A percentile compares a stretch with the other conserved stretches of the same genome.
Conservation (phyloP, 805 yeast species). For the Metschnikowia proteae region DNA sequence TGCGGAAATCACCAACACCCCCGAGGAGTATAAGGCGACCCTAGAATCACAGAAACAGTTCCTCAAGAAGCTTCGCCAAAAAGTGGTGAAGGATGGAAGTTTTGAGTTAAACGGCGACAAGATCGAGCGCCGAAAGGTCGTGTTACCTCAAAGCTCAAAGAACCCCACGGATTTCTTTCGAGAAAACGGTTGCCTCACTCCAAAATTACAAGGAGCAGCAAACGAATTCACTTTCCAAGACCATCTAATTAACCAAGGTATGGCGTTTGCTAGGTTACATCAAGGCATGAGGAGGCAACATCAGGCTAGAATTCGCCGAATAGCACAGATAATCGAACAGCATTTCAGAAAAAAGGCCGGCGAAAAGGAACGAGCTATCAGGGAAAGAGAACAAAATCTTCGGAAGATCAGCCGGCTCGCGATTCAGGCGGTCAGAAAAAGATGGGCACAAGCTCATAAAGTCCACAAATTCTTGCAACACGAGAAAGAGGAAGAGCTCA, state of each 20-base stretch:
- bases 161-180: constrained; percentile 45
- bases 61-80: constrained; percentile 45
- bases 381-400: constrained; percentile 70
- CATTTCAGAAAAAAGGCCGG: constrained; percentile 85
- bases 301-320: constrained; percentile 44
- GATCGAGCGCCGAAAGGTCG: constrained; percentile 45
- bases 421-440: constrained; percentile 77
- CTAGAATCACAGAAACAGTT: constrained; percentile 50
- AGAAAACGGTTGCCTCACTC: constrained; percentile 38
- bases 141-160: constrained; percentile 42
- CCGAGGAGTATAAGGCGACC: constrained; percentile 58
- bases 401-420: constrained; percentile 74
- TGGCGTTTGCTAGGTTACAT: constrained; percentile 64
- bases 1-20: constrained; percentile 29
- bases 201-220: constrained; percentile 42
- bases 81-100: constrained; percentile 33
- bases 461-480: constrained; percentile 71
- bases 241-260: constrained; percentile 71
- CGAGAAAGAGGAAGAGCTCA: constrained; percentile 73
- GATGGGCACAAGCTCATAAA: constrained; percentile 88
- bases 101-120: constrained; percentile 45
- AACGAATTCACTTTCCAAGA: constrained; percentile 58
- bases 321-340: constrained; percentile 78
- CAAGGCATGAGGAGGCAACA: constrained; percentile 62
- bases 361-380: constrained; percentile 76